These are phyloP conservation scores for Tuber microsphaerosporum DNA, from an alignment of 495 filamentous ascomycete genomes.

Conservation along the genomic window DNA sequence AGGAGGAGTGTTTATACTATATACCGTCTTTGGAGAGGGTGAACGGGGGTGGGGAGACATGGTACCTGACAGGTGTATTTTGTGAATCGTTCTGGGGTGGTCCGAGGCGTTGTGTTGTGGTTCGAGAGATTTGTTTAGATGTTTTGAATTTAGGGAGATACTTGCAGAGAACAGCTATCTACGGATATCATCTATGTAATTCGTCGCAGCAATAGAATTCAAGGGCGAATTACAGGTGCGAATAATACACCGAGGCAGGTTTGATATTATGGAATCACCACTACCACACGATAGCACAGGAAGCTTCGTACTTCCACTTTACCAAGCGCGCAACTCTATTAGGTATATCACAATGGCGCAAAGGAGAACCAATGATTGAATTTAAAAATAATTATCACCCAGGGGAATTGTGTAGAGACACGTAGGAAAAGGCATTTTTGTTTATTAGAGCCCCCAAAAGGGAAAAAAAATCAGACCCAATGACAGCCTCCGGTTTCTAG, in stretches of 20 bases:
- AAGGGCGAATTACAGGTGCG: background rate
- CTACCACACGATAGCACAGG: background rate
- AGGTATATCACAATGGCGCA: background rate
- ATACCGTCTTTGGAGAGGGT: background rate
- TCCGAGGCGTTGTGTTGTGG: background rate
- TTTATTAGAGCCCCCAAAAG: background rate
- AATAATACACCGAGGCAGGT: background rate
- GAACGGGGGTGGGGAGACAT: background rate
- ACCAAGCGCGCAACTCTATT: background rate
- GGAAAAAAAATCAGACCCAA: background rate
- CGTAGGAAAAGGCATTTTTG: background rate
- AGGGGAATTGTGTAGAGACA: background rate
- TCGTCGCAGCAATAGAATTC: background rate
- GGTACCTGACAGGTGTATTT: background rate
- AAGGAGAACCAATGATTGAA: background rate
- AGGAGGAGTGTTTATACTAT: background rate
- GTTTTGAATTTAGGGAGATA: background rate
- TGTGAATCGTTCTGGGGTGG: background rate
- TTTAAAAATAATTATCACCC: background rate
- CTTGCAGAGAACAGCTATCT: background rate
- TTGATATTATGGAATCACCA: background rate
- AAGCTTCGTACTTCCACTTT: background rate
- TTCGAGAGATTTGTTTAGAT: background rate
- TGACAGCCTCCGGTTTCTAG: conserved; percentile 50
- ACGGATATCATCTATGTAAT: background rate